Evolutionary conservation across 345 rosid genomes (phyloP), one percentile per base, ranked within the genome.

Genomic region (Geranium brycei): DNA sequence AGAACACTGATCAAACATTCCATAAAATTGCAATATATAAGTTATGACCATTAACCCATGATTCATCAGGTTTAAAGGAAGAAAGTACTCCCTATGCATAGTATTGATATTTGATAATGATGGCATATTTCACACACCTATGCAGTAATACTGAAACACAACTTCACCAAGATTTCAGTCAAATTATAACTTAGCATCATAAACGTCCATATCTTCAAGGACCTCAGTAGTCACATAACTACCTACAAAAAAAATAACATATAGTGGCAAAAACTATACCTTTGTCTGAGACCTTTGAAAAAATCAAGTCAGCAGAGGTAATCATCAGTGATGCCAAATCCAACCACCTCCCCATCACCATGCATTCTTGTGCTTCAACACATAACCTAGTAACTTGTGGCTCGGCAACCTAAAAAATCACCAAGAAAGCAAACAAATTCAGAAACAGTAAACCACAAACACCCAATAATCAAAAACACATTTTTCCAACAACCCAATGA

Each of bases 221-320:
- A 17, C 4, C 8, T 16, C 59, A 57, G 41, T 23, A 35, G 41
- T 16, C 4, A 1, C 41, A 35, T 57, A 16, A 8, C 53, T 6
- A 28, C 4, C 17, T 18, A 58, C 5, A 19, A 10, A 57, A 23
- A 11, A 12, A 35, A 8, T 8, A 2, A 17, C 30, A 11, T 17
- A 19, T 18, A 16, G 31, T 23, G 2, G 18, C 19, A 19, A n/a
- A 19, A 2, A 19, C 28, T n/a, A 19, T 71, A 91, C 99, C 99
- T 86, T 91, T 95, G 67, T 91, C 99, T 10, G 97, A 82, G 51
- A 91, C 91, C 84, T 87, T 91, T 14, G 97, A 70, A 60, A 87
- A 87, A 23, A 91, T 76, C 81, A 95, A 64, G 62, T 91, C 95
- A 23, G 96, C 97, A 0, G 97, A 91, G 40, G 97, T 79, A 15